Evolutionary conservation across 495 filamentous ascomycete genomes (phyloP), one percentile per base, ranked within the genome.

Genomic region (Xylaria flabelliformis): DNA sequence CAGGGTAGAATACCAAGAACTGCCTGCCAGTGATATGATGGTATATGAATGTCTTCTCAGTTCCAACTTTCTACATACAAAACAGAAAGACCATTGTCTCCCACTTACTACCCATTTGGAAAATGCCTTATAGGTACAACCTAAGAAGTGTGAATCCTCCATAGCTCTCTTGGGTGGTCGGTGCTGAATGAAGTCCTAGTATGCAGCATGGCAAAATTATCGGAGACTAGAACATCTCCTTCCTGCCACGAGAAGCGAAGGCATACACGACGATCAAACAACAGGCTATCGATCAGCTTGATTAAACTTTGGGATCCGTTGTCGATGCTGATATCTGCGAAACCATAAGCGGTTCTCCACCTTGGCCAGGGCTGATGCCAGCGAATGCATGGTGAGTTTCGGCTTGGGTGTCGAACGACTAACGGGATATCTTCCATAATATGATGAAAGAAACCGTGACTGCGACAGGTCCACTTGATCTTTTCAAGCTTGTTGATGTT

Each of bases 341-440:
- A 81, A 0, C 82, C 82, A 72, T 86, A 88, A 17, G 82, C 80
- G 12, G 87, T 88, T 72, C 84, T 84, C 41, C 73, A 80, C 24
- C 79, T 74, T 8, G 82, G 82, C 87, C 88, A 89, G 0, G 86
- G 84, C 75, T 89, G 83, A 71, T 89, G 87, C 76, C 81, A 90
- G 42, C 88, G 81, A 17, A 90, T 39, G 59, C 85, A 89, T 0
- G 84, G 84, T 2, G 77, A 74, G 0, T 77, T 77, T 0, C 80
- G 84, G 5, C 77, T 74, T 1, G 85, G 84, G 67, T 89, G 86
- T 0, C 76, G 75, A n/a, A 85, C 74, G 4, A 89, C 82, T n/a
- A 90, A 70, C 0, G 85, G 84, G 1, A 88, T 72, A 26, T 82
- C 79, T 12, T 59, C 41, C n/a, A 42, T 46, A 5, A 59, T 51